Conservation (phyloP, 2,329 filamentous ascomycete species). For the Verticillium zaregamsianum region DNA sequence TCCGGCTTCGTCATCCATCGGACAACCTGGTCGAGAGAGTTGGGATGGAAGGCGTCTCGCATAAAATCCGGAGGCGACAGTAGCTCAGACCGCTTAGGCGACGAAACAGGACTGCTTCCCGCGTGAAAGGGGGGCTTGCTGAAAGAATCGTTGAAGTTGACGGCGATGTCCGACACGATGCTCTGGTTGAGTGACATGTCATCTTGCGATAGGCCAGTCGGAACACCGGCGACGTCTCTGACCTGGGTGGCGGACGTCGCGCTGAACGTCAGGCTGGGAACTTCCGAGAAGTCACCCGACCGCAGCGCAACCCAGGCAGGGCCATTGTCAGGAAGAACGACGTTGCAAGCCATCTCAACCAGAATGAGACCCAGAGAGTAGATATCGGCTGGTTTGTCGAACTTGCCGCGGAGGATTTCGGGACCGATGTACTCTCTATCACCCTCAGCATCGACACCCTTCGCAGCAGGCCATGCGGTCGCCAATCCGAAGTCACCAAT, state of each 20-base stretch:
- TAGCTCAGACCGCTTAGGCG: slow-evolving; percentile 44
- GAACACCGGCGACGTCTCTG: slow-evolving; percentile 12
- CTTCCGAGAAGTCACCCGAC: slow-evolving; percentile 81
- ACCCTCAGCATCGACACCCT: slow-evolving; percentile 82
- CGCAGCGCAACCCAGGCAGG: slow-evolving; percentile 86
- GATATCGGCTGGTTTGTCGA: slow-evolving; percentile 87
- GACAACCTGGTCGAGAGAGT: slow-evolving; percentile 80
- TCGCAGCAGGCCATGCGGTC: slow-evolving; percentile 69
- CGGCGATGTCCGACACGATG: slow-evolving; percentile 15
- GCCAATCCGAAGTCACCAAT: slow-evolving; percentile 87
- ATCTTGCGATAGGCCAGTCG: slow-evolving; percentile 11
- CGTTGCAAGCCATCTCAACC: slow-evolving; percentile 90
- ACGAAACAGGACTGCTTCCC: slow-evolving; percentile 34
- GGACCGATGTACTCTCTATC: slow-evolving; percentile 96
- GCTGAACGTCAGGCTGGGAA: slow-evolving; percentile 83
- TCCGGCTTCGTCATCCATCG: slow-evolving; percentile 82
- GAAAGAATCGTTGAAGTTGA: slow-evolving; percentile 29
- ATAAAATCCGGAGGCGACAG: slow-evolving; percentile 79
- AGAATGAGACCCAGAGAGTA: slow-evolving; percentile 94
- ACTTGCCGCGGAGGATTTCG: slow-evolving; percentile 81
- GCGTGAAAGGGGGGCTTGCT: slow-evolving; percentile 24
- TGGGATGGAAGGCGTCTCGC: slow-evolving; percentile 66
- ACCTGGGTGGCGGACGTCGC: slow-evolving; percentile 36
- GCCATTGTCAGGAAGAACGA: slow-evolving; percentile 89
- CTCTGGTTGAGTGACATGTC: slow-evolving; percentile 9